Evolutionary conservation across 768 basidiomycete species (phyloP).

Genomic region (Russula olivacea): DNA sequence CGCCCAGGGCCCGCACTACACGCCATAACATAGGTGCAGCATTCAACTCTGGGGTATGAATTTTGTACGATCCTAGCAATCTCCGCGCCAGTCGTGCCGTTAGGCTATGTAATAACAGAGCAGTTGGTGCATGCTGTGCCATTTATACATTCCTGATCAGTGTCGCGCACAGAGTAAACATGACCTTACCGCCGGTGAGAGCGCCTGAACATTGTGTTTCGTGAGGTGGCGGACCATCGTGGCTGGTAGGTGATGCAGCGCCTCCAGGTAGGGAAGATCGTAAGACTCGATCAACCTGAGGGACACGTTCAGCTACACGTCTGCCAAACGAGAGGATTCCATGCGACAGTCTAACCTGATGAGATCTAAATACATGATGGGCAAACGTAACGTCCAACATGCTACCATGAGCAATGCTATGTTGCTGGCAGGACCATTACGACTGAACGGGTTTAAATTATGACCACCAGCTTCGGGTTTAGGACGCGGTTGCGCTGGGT

Average conservation of each 20-base stretch:
- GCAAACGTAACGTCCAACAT: constrained; percentile 76
- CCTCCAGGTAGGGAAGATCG: constrained; percentile 76
- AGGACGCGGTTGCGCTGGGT: constrained; percentile 2
- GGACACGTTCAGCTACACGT: background rate
- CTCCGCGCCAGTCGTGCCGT: constrained; percentile 57
- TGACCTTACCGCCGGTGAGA: constrained; percentile 62
- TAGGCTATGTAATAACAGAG: constrained; percentile 50
- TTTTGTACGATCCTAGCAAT: constrained; percentile 47
- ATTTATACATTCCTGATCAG: background rate
- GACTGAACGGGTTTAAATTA: constrained; percentile 26
- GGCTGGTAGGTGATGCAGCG: constrained; percentile 52
- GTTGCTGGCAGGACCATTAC: constrained; percentile 42
- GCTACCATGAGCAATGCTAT: constrained; percentile 68
- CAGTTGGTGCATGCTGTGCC: constrained; percentile 53
- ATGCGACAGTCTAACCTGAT: constrained; percentile 41
- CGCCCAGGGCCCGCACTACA: constrained; percentile 56
- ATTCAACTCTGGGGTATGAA: constrained; percentile 70
- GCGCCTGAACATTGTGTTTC: constrained; percentile 56
- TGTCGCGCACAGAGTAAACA: background rate
- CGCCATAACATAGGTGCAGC: constrained; percentile 75
- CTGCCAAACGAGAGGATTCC: background rate
- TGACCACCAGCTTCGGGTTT: constrained; percentile 11
- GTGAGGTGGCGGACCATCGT: constrained; percentile 65
- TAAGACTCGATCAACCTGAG: constrained; percentile 67
- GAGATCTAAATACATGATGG: constrained; percentile 70